Conservation (phyloP, 805 yeast genomes). For the Scheffersomyces amazonensis region DNA sequence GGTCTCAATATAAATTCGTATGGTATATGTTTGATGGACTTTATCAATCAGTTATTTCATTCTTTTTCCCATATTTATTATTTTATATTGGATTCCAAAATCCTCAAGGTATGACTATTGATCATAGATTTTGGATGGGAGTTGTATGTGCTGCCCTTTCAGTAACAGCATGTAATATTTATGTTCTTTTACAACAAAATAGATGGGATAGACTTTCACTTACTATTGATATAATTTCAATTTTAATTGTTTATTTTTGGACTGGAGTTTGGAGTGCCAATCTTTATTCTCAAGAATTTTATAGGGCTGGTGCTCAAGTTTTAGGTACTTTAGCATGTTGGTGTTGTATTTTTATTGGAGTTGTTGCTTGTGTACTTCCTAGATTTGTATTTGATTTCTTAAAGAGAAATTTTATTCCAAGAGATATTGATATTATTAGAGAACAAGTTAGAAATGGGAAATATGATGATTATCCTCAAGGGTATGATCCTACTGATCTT, state of each 20-base stretch:
- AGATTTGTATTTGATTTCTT: constrained; percentile 52
- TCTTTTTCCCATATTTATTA: constrained; percentile 63
- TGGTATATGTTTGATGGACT: constrained; percentile 67
- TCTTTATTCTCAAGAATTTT: constrained; percentile 50
- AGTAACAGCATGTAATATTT: constrained; percentile 62
- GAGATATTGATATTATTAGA: constrained; percentile 68
- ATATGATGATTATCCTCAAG: constrained; percentile 46
- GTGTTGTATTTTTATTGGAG: constrained; percentile 59
- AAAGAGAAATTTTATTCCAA: constrained; percentile 53
- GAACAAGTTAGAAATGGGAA: constrained; percentile 56
- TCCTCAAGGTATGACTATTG: constrained; percentile 55
- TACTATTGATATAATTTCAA: constrained; percentile 51
- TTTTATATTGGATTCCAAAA: constrained; percentile 41
- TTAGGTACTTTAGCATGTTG: constrained; percentile 65
- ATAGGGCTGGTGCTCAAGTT: constrained; percentile 58
- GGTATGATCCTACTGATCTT: constrained; percentile 52
- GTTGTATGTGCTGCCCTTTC: constrained; percentile 57
- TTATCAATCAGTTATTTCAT: constrained; percentile 68
- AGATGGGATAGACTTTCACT: constrained; percentile 77
- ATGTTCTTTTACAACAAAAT: constrained; percentile 63
- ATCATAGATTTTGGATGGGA: constrained; percentile 74
- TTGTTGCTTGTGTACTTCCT: constrained; percentile 56
- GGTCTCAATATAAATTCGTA: constrained; percentile 59
- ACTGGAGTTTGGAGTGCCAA: constrained; percentile 73
- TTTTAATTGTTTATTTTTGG: constrained; percentile 65